Percentiles rank a stretch among this genome's conserved stretches.
These are phyloP conservation scores for Diaporthe sp. DNA, from an alignment of 2,329 filamentous ascomycete genomes.

Conservation along the genomic window DNA sequence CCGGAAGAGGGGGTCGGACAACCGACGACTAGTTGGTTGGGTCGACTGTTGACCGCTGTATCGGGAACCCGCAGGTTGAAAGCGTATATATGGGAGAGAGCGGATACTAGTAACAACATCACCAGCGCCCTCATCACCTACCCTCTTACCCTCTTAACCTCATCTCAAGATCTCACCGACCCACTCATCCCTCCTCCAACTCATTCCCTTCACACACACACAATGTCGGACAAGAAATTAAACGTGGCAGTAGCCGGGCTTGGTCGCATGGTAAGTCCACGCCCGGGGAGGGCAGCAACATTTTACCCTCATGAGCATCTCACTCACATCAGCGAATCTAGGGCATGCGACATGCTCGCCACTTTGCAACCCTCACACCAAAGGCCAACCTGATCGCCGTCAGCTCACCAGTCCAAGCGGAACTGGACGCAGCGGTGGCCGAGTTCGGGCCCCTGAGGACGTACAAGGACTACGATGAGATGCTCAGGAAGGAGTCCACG, in stretches of 20 bases:
- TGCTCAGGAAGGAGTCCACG: constrained; percentile 54
- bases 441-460: constrained; percentile 59
- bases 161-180: neutral
- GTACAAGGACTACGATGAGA: constrained; percentile 61
- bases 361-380: constrained; percentile 49
- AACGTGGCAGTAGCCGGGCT: constrained; percentile 63
- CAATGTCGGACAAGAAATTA: constrained; percentile 43
- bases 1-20: constrained; percentile 21
- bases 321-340: neutral
- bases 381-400: constrained; percentile 16
- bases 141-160: neutral
- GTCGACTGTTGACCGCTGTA: constrained; percentile 31
- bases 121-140: neutral
- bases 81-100: constrained; percentile 13
- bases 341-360: constrained; percentile 65
- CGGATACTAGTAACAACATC: neutral
- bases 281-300: neutral
- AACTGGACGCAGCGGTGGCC: constrained; percentile 58
- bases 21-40: neutral
- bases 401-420: constrained; percentile 28
- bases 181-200: neutral
- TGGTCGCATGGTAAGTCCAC: constrained; percentile 57
- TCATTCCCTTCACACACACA: neutral
- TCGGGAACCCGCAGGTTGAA: neutral
- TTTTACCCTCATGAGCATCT: neutral